Base-by-base conservation (phyloP, 805 yeast genomes). In the Candida piceae region DNA sequence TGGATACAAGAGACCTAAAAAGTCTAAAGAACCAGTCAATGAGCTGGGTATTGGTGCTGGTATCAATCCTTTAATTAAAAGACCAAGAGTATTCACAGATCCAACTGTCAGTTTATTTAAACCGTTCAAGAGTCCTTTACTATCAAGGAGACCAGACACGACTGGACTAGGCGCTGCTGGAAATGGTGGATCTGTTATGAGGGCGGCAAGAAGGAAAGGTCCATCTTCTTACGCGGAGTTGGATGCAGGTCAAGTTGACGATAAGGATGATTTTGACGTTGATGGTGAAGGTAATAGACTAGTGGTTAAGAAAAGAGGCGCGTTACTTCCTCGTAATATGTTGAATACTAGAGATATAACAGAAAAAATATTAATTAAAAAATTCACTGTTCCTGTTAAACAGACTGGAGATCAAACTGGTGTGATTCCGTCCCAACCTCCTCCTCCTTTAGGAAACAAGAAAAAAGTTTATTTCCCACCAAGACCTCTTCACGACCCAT, bases 401-500 rank as follows among this genome's bases (percentile, higher is more conserved):
- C 66, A 66, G 25, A 55, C 54, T 18, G 60, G 61, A 35, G 61
- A 58, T 24, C 60, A 57, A 30, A 53, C 56, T 33, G 46, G 50
- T 4, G 17, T 41, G 30, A 18, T 44, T 30, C 40, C 52, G 47
- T 33, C 60, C 12, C 58, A 68, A 33, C 72, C 88, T 1, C 72
- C 88, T 1, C 89, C 95, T 0, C 84, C 95, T 0, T 66, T 90
- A 41, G 98, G 98, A 0, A 87, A 88, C 40, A 75, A 82, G 44
- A 74, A 82, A 26, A 75, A 77, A 44, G 72, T 78, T 2, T 67
- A 75, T 1, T 62, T 85, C 36, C 84, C 85, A n/a, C 95, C 97
- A 4, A 66, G 88, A 40, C 94, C 98, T 1, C 67, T 93, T n/a
- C 94, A 90, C 56, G 98, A 93, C 62, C 98, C 98, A 0, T 71